Percentiles rank a stretch among this genome's conserved stretches.
phyloP scores from a whole-genome alignment of 495 filamentous ascomycete species.

The Margaritispora aquatica region DNA sequence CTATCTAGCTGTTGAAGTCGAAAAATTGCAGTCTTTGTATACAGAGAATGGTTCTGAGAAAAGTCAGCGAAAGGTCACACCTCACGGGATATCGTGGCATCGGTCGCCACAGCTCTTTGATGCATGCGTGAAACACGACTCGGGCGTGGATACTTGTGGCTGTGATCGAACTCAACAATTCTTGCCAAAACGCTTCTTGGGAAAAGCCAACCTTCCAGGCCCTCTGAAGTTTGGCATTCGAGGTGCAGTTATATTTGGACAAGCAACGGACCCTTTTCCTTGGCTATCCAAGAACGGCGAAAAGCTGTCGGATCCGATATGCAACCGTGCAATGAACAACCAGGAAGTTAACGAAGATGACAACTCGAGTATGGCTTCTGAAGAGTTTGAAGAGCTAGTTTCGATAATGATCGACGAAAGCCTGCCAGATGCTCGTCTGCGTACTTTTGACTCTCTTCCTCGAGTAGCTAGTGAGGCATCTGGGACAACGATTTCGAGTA shows the following conservation, averaged over 20 bases:
- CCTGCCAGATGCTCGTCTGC: too few species aligned
- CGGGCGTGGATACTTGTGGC: background rate
- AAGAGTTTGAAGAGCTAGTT: too few species aligned
- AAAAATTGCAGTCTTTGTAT: constrained; percentile 20
- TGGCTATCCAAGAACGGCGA: too few species aligned
- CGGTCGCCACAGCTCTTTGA: background rate
- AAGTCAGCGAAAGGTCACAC: background rate
- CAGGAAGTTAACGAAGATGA: too few species aligned
- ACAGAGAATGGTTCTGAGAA: background rate
- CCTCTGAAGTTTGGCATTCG: background rate
- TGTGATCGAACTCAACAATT: background rate
- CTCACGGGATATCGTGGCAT: background rate
- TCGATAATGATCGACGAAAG: too few species aligned
- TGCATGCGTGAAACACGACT: background rate
- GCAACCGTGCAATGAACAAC: too few species aligned
- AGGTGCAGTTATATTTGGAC: background rate
- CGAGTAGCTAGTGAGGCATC: too few species aligned
- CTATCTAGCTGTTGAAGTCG: constrained; percentile 24
- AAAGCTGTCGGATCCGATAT: too few species aligned
- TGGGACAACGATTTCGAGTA: too few species aligned
- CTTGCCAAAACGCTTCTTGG: background rate
- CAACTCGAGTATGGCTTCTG: too few species aligned
- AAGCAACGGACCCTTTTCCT: too few species aligned
- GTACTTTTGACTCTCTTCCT: too few species aligned
- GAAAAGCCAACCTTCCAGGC: background rate